Evolutionary conservation across 805 yeast genomes (phyloP).

Genomic region (Teunomyces cretensis): DNA sequence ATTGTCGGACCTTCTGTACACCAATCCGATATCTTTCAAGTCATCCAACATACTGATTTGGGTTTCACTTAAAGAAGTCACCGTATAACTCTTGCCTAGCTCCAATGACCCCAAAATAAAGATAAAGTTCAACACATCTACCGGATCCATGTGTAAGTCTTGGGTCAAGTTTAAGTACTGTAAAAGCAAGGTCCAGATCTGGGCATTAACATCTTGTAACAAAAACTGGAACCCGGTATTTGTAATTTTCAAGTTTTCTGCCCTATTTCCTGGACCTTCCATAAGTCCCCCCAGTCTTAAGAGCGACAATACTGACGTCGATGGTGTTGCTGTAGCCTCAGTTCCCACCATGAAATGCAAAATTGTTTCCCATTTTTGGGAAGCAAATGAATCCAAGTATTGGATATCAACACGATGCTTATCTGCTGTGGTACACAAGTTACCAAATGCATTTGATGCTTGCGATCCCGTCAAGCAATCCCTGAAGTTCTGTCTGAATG

Average conservation of each 20-base stretch:
- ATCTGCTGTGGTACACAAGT: conserved; percentile 55
- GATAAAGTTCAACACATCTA: conserved; percentile 89
- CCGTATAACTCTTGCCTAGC: conserved; percentile 81
- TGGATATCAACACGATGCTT: conserved; percentile 58
- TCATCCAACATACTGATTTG: conserved; percentile 87
- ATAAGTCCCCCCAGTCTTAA: conserved; percentile 81
- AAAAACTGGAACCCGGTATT: conserved; percentile 92
- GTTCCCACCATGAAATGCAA: conserved; percentile 98
- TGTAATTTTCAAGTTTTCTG: conserved; percentile 63
- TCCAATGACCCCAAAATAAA: conserved; percentile 93
- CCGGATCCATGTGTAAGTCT: conserved; percentile 87
- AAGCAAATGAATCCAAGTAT: conserved; percentile 76
- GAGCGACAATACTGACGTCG: conserved; percentile 76
- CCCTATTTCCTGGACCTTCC: conserved; percentile 55
- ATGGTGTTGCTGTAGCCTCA: conserved; percentile 64
- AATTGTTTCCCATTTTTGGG: conserved; percentile 90
- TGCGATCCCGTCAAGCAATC: conserved; percentile 83
- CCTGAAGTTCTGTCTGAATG: conserved; percentile 72
- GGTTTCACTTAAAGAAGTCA: conserved; percentile 68
- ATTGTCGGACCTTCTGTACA: conserved; percentile 58
- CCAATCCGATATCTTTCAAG: conserved; percentile 86
- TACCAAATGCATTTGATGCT: conserved; percentile 72
- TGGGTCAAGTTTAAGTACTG: conserved; percentile 88
- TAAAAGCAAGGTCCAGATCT: conserved; percentile 86
- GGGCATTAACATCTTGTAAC: conserved; percentile 89